Percentiles rank a stretch among this genome's conserved stretches.
Evolutionary conservation across 2,329 filamentous ascomycete species (phyloP).

Genomic region (Elsinoe necatrix): DNA sequence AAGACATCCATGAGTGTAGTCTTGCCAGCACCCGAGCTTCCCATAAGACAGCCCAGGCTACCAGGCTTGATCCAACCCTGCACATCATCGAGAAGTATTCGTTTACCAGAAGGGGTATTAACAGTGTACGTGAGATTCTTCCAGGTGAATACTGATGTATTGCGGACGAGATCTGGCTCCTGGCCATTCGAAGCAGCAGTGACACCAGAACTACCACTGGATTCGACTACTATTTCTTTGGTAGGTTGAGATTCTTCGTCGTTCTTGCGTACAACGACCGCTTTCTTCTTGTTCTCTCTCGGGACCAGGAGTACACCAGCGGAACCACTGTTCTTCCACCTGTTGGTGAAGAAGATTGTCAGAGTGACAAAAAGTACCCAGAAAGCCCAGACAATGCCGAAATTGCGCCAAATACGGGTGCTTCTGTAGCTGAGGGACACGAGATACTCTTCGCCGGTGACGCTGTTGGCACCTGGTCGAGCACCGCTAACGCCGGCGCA

Average conservation of each 20-base stretch:
- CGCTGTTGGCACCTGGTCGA: constrained; percentile 43
- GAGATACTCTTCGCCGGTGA: constrained; percentile 57
- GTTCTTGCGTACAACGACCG: constrained; percentile 42
- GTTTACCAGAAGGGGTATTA: constrained; percentile 37
- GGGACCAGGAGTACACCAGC: constrained; percentile 53
- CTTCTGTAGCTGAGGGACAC: constrained; percentile 42
- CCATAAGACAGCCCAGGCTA: constrained; percentile 71
- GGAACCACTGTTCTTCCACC: constrained; percentile 48
- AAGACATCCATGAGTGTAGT: constrained; percentile 33
- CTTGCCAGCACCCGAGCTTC: constrained; percentile 55
- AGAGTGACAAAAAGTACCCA: constrained; percentile 52
- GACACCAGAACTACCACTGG: neutral
- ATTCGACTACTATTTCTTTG: constrained; percentile 12
- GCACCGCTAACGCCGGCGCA: constrained; percentile 48
- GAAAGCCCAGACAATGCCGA: constrained; percentile 59
- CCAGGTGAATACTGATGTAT: constrained; percentile 57
- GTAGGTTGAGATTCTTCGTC: constrained; percentile 24
- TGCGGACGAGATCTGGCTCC: constrained; percentile 19
- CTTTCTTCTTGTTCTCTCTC: constrained; percentile 46
- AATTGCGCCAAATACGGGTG: constrained; percentile 46
- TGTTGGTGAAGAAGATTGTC: constrained; percentile 50
- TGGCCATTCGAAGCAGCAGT: constrained; percentile 2
- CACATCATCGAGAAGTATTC: constrained; percentile 49
- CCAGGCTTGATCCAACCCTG: constrained; percentile 69
- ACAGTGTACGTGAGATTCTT: constrained; percentile 76